phyloP scores from a whole-genome alignment of 805 yeast genomes.

The Clavispora asparagi region DNA sequence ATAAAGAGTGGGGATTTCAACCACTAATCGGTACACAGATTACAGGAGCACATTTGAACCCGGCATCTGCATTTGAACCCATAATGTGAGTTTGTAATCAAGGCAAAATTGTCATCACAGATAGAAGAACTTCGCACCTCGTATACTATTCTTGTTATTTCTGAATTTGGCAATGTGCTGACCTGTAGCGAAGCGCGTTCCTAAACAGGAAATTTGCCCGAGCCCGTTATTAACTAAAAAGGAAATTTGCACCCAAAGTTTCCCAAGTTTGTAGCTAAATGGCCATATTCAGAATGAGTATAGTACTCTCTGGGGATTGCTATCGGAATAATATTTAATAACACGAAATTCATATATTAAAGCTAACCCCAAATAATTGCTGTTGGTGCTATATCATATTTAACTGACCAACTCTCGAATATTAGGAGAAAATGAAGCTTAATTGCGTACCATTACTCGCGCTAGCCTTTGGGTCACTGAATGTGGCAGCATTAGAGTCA shows the following conservation, averaged over 20 bases:
- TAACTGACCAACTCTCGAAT: background rate
- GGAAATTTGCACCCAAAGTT: constrained; percentile 2
- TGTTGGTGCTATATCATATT: background rate
- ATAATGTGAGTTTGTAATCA: no score
- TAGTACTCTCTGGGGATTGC: background rate
- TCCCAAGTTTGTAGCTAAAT: background rate
- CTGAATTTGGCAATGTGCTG: background rate
- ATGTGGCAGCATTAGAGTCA: background rate
- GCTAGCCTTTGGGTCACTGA: background rate
- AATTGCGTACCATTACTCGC: background rate
- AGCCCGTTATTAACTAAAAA: background rate
- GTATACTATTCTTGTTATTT: background rate
- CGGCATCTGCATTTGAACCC: no score
- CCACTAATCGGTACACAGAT: no score
- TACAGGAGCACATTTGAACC: no score
- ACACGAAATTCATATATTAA: background rate
- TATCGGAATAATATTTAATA: background rate
- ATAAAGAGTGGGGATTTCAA: no score
- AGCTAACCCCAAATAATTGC: background rate
- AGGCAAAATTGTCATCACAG: no score
- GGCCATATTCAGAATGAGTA: background rate
- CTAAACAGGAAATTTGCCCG: background rate
- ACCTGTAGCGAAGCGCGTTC: background rate
- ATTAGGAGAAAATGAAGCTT: background rate
- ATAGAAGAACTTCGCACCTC: background rate